Percentiles rank a stretch among this genome's conserved stretches.
Conservation (phyloP, 805 yeast species). For the Candida montana region DNA sequence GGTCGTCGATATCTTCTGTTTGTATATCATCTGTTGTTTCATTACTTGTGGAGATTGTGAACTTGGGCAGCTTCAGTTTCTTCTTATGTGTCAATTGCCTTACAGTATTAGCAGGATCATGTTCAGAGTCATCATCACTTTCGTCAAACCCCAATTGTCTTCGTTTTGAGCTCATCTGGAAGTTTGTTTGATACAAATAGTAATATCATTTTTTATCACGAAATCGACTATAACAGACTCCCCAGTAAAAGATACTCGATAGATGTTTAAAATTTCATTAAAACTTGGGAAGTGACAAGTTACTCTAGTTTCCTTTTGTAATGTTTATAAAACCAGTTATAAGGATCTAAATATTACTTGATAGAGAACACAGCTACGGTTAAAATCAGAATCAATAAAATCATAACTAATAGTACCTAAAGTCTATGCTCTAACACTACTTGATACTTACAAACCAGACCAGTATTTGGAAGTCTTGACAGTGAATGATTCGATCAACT, state of each 20-base stretch:
- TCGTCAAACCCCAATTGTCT: conserved; percentile 19
- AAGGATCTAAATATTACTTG: no score
- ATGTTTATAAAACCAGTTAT: no score
- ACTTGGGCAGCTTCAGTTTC: conserved; percentile 13
- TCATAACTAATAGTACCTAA: no score
- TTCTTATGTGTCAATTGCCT: not conserved
- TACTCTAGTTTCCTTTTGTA: no score
- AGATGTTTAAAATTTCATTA: no score
- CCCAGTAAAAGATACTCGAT: no score
- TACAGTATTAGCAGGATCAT: not conserved
- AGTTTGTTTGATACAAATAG: not conserved
- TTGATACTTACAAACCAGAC: conserved; percentile 2
- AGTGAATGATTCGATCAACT: conserved; percentile 19
- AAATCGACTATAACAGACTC: no score
- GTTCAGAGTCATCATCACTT: conserved; percentile 2
- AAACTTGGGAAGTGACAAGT: no score
- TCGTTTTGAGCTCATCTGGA: conserved; percentile 12
- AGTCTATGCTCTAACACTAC: no score
- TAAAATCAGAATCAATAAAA: no score
- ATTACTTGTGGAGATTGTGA: not conserved
- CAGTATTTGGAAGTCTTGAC: conserved; percentile 17
- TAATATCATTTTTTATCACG: no score
- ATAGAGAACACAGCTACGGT: no score
- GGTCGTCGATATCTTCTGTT: conserved; percentile 6
- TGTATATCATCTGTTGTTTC: not conserved